phyloP scores from a whole-genome alignment of 176 grass and related monocot species.

The Oryza coarctata region DNA sequence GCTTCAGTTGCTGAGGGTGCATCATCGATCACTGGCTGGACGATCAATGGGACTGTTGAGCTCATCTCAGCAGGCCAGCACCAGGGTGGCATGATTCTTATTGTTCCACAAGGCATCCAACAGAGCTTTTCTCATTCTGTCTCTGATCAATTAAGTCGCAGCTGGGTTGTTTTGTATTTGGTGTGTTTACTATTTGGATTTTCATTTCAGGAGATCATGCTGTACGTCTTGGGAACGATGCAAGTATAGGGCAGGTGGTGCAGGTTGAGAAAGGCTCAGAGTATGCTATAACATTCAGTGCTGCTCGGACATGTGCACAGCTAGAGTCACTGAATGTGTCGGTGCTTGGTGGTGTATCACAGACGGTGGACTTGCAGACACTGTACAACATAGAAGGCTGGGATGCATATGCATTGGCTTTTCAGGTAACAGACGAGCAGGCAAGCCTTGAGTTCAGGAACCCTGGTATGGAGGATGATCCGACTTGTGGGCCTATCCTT shows the following conservation, averaged over 20 bases:
- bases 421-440: constrained; percentile 73
- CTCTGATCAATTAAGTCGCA: neutral
- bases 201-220: constrained; percentile 67
- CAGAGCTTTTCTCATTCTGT: neutral
- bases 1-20: constrained; percentile 61
- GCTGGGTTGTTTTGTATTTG: neutral
- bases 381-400: constrained; percentile 97
- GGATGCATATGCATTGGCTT: constrained; percentile 93
- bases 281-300: constrained; percentile 91
- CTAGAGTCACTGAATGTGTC: constrained; percentile 88
- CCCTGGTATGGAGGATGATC: constrained; percentile 97
- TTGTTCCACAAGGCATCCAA: constrained; percentile 83
- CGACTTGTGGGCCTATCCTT: constrained; percentile 90
- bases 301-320: constrained; percentile 92
- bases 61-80: constrained; percentile 82
- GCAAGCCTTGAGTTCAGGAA: constrained; percentile 74
- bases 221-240: constrained; percentile 85
- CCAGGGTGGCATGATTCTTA: constrained; percentile 98
- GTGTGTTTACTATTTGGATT: neutral
- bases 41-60: constrained; percentile 91
- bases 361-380: constrained; percentile 85
- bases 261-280: constrained; percentile 78
- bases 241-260: constrained; percentile 67
- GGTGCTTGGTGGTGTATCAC: constrained; percentile 47
- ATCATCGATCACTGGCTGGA: constrained; percentile 72